These are phyloP conservation scores for Ustilago hordei DNA, from an alignment of 1,284 basidiomycete genomes.

Conservation along the genomic window DNA sequence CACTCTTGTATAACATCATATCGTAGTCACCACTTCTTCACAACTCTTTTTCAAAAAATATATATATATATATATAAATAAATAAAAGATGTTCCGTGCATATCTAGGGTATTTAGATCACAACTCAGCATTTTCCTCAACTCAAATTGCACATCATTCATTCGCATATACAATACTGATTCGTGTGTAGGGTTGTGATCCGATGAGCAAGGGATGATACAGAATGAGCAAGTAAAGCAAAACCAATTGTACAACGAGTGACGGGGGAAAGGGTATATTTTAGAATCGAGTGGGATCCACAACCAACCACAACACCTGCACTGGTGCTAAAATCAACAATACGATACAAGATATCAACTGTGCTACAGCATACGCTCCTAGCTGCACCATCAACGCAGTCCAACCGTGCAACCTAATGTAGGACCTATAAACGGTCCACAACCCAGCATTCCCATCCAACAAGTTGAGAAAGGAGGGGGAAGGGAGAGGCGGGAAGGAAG, in stretches of 20 bases:
- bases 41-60: not conserved
- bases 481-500: conserved; percentile 17
- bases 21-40: conserved; percentile 1
- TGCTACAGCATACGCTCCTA: conserved; percentile 5
- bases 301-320: conserved; percentile 30
- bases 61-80: too few relatives aligned
- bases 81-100: conserved; percentile 4
- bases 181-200: not conserved
- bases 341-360: conserved; percentile 5
- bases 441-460: not conserved
- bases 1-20: conserved; percentile 8
- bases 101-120: not conserved
- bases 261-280: conserved; percentile 10
- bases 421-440: not conserved
- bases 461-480: conserved; percentile 7
- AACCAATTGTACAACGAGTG: not conserved
- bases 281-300: not conserved
- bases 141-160: not conserved
- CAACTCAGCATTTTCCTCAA: not conserved
- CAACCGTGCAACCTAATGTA: conserved; percentile 26
- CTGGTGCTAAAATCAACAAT: conserved; percentile 24
- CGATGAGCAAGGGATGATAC: not conserved
- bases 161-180: not conserved
- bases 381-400: conserved; percentile 1
- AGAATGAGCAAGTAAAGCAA: not conserved